phyloP scores from a whole-genome alignment of 495 filamentous ascomycete species.

The Aspergillus campestris region DNA sequence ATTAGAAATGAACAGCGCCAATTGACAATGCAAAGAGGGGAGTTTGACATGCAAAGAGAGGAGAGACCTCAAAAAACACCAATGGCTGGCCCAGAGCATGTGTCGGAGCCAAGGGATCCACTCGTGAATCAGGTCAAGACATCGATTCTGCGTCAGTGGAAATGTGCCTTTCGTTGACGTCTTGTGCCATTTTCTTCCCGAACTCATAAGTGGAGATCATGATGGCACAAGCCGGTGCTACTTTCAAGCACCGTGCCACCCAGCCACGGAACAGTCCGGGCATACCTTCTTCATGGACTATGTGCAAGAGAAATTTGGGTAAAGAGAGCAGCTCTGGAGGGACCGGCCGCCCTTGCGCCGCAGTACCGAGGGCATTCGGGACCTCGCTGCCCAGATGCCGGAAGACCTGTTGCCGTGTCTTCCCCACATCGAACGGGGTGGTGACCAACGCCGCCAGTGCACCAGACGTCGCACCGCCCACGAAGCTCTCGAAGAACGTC shows the following conservation, averaged over 20 bases:
- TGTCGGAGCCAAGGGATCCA: no score
- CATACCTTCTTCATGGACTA: constrained; percentile 75
- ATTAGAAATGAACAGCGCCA: constrained; percentile 12
- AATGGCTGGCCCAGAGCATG: not conserved
- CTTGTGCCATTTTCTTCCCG: constrained; percentile 78
- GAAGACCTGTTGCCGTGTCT: constrained; percentile 84
- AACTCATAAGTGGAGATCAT: constrained; percentile 99
- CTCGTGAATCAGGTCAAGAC: not conserved
- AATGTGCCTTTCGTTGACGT: constrained; percentile 62
- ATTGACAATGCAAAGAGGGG: not conserved
- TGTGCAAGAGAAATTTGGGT: constrained; percentile 73
- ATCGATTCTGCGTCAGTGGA: constrained; percentile 3
- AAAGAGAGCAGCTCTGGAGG: constrained; percentile 67
- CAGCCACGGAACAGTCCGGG: constrained; percentile 82
- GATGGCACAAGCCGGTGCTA: constrained; percentile 95
- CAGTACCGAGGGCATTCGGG: constrained; percentile 4
- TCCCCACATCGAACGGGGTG: constrained; percentile 94
- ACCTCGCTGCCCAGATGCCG: constrained; percentile 43
- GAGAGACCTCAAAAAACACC: not conserved
- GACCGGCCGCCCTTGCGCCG: constrained; percentile 17
- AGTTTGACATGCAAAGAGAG: not conserved
- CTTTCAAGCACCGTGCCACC: constrained; percentile 85
- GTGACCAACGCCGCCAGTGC: constrained; percentile 82
- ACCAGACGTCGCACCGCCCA: constrained; percentile 74
- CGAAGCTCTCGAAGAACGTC: constrained; percentile 80